phyloP scores from a whole-genome alignment of 2,329 filamentous ascomycete species.

The Talaromyces verruculosus region DNA sequence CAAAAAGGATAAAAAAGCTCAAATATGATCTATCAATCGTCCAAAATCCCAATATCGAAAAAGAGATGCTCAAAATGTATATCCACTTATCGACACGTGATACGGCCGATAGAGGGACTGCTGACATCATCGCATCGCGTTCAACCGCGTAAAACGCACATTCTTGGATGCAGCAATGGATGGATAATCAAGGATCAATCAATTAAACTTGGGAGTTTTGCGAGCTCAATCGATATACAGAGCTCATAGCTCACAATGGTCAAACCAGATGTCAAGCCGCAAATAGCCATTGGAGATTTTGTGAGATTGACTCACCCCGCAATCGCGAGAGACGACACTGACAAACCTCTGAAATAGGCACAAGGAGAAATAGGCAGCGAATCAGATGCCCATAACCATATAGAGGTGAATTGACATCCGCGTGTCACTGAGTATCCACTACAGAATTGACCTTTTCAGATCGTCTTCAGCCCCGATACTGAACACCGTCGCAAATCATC shows the following conservation, averaged over 20 bases:
- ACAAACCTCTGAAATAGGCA: neutral
- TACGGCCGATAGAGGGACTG: neutral
- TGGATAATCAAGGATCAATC: neutral
- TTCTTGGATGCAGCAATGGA: neutral
- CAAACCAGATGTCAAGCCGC: neutral
- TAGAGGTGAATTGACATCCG: constrained; percentile 33
- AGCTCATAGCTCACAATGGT: constrained; percentile 15
- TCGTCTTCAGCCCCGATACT: constrained; percentile 56
- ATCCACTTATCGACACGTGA: constrained; percentile 10
- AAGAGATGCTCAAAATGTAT: neutral
- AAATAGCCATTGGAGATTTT: constrained; percentile 21
- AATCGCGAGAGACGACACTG: neutral
- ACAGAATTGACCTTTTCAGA: constrained; percentile 39
- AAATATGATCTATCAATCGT: too few relatives aligned
- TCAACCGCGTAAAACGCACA: neutral
- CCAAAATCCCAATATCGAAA: neutral
- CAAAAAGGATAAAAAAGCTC: too few relatives aligned
- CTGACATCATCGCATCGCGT: constrained; percentile 7
- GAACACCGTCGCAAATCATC: constrained; percentile 61
- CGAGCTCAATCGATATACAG: neutral
- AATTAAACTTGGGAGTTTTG: neutral
- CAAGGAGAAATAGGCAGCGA: constrained; percentile 38
- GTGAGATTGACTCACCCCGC: constrained; percentile 6
- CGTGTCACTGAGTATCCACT: neutral
- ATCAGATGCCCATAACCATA: constrained; percentile 34